A percentile compares a stretch with the other conserved stretches of the same genome.
These are phyloP conservation scores for Penstemon davidsonii DNA, from an alignment of 257 asterid genomes.

Conservation along the genomic window DNA sequence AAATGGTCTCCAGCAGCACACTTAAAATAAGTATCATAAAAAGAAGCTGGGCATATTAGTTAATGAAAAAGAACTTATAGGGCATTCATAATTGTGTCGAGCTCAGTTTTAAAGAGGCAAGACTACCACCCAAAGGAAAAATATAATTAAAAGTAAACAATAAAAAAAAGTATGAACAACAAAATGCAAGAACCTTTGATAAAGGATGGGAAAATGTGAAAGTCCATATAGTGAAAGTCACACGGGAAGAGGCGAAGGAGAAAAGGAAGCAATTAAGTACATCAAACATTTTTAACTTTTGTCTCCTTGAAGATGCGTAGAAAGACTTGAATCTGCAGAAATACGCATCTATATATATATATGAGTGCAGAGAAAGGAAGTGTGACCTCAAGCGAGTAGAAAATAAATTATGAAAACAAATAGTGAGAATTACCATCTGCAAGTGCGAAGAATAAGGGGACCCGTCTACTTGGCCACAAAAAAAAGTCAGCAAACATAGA, in stretches of 20 bases:
- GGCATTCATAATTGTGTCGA: not conserved
- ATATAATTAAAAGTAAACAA: not conserved
- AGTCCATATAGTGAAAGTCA: not conserved
- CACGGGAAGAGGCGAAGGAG: not conserved
- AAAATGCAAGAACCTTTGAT: constrained; percentile 2
- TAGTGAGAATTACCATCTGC: not conserved
- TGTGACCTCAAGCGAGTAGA: not conserved
- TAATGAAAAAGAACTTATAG: not conserved
- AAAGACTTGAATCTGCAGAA: not conserved
- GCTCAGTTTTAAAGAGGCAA: not conserved
- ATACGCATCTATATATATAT: not conserved
- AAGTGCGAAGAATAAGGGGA: not conserved
- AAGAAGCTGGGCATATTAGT: not conserved
- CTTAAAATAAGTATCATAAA: not conserved
- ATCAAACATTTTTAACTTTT: constrained; percentile 3
- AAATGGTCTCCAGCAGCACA: not conserved
- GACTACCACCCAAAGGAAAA: not conserved
- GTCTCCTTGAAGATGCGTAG: not conserved
- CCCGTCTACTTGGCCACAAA: not conserved
- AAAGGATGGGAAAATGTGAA: constrained; percentile 1
- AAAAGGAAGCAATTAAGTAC: constrained; percentile 1
- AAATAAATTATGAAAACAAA: not conserved
- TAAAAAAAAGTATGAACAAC: not conserved
- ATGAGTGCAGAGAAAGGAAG: not conserved
- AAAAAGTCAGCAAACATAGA: not conserved